Base-by-base conservation (phyloP, 805 yeast genomes). In the Starmera amethionina region DNA sequence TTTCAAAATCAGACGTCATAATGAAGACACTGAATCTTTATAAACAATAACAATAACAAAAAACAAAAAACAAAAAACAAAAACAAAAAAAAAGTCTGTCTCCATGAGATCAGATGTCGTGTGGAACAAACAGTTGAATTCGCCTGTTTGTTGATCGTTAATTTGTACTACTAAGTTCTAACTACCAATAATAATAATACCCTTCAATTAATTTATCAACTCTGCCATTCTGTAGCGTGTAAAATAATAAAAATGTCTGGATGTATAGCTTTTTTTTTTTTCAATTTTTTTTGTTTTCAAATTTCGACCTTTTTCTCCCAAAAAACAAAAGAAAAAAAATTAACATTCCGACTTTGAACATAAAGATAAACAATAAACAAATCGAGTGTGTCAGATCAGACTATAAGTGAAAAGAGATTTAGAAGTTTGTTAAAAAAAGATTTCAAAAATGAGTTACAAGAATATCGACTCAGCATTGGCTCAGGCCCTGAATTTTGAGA, bases 1-100 rank as follows among this genome's bases (percentile, higher is more conserved):
- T 62, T 82, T 82, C 70, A 81, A 79, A 53, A 79, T 82, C 46
- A 79, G 80, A 64, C 78, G 75, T 55, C 69, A 67, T 42, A 65
- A 64, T 46, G 62, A 55, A 29, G 65, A 57, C 38, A 67, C 65
- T 45, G 73, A 69, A 48, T 60, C 64, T 15, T 62, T 59, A 27
- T 61, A 44, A 47, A 30, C 29, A 29, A 35, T 32, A 32, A 14
- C 27, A 8, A 8, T 4, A 7, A 4, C 9, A 22, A 8, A 7
- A 22, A 22, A 22, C 25, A 5, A 5, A 7, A 22, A 22, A 22
- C n/a, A n/a, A n/a, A 22, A 22, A 22, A 22, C 25, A 22, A 7
- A 36, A 10, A 16, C 13, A 35, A n/a, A n/a, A n/a, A n/a, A n/a
- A n/a, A n/a, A n/a, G n/a, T 16, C 18, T 16, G 18, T 16, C 18